Evolutionary conservation across 2,329 filamentous ascomycete species (phyloP).

Genomic region (Diaporthe ampelina): DNA sequence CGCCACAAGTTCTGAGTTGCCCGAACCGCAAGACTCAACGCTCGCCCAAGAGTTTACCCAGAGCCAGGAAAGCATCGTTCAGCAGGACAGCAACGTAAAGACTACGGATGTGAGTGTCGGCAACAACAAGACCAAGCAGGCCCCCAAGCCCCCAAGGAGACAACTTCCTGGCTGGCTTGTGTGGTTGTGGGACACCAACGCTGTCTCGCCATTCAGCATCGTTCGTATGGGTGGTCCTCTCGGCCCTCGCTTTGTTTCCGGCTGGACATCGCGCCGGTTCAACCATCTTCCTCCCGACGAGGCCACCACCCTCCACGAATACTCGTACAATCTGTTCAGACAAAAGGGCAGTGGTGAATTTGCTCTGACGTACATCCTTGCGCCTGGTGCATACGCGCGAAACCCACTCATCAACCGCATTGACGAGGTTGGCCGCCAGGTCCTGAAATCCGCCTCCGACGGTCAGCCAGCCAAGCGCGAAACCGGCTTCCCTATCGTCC

Average conservation of each 20-base stretch:
- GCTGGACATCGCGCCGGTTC: conserved; percentile 95
- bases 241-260: conserved; percentile 91
- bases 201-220: conserved; percentile 90
- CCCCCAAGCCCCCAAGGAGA: conserved; percentile 56
- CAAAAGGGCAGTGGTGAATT: conserved; percentile 95
- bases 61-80: conserved; percentile 71
- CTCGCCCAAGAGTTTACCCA: conserved; percentile 84
- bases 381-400: conserved; percentile 92
- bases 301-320: conserved; percentile 88
- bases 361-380: conserved; percentile 90
- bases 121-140: conserved; percentile 50
- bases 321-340: conserved; percentile 94
- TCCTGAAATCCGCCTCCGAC: conserved; percentile 54
- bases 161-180: conserved; percentile 87
- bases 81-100: conserved; percentile 49
- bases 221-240: conserved; percentile 90
- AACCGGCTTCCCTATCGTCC: conserved; percentile 83
- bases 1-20: conserved; percentile 84
- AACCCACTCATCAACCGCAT: conserved; percentile 90
- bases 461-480: conserved; percentile 56
- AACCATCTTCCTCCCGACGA: conserved; percentile 87
- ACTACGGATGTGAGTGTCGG: conserved; percentile 57
- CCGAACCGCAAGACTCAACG: conserved; percentile 80
- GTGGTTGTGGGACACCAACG: conserved; percentile 96
- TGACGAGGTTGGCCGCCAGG: conserved; percentile 85